Percentiles rank a stretch among this genome's conserved stretches.
Conservation (phyloP, 306 rosid species). For the Cyamopsis tetragonoloba region DNA sequence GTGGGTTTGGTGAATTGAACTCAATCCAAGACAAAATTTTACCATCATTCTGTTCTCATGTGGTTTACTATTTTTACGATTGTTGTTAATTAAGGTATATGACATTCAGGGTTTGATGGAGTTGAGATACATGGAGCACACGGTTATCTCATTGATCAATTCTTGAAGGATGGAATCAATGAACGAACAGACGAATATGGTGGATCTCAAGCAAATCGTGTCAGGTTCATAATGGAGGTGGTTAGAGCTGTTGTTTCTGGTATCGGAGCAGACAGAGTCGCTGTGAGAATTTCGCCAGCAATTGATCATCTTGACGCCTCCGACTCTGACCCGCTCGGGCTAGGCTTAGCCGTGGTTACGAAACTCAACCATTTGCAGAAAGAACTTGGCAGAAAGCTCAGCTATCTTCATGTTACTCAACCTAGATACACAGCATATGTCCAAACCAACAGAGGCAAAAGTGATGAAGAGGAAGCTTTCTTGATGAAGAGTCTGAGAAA, state of each 20-base stretch:
- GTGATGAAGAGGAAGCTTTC: conserved; percentile 61
- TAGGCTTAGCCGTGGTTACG: conserved; percentile 75
- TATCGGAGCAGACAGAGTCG: conserved; percentile 64
- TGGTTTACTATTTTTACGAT: background rate
- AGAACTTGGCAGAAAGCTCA: conserved; percentile 45
- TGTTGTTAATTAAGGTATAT: conserved; percentile 21
- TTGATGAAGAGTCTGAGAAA: conserved; percentile 52
- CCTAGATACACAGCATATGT: conserved; percentile 69
- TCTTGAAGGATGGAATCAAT: conserved; percentile 46
- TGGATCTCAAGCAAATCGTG: conserved; percentile 62
- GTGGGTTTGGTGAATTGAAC: background rate
- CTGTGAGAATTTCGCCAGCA: conserved; percentile 76
- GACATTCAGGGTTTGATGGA: conserved; percentile 82
- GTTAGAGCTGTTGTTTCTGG: conserved; percentile 57
- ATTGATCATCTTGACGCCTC: conserved; percentile 84
- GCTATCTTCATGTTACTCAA: conserved; percentile 86
- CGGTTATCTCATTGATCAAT: conserved; percentile 65
- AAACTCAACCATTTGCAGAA: conserved; percentile 66
- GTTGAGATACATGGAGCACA: conserved; percentile 92
- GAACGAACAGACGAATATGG: conserved; percentile 58
- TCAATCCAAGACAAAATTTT: background rate
- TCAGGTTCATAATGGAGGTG: conserved; percentile 55
- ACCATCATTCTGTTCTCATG: background rate
- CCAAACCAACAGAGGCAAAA: conserved; percentile 62
- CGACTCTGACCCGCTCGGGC: conserved; percentile 69